Conservation (phyloP, 2,329 filamentous ascomycete species). For the Fusarium newnesense region DNA sequence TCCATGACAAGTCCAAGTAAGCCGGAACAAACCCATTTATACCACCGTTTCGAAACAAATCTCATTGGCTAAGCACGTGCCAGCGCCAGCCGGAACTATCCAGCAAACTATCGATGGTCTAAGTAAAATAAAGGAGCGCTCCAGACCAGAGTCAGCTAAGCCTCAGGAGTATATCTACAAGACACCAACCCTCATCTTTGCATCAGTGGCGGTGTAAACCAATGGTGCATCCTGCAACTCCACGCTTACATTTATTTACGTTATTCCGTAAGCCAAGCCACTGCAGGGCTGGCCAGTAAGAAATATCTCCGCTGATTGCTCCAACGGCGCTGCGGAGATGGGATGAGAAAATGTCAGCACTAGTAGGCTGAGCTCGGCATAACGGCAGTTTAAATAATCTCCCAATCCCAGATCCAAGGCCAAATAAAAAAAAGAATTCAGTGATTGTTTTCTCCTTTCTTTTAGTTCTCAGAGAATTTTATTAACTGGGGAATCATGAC, state of each 20-base stretch:
- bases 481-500: neutral
- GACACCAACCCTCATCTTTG: neutral
- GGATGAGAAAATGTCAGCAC: conserved; percentile 17
- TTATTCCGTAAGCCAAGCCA: conserved; percentile 6
- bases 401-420: neutral
- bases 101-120: neutral
- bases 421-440: neutral
- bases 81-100: neutral
- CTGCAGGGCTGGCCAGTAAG: neutral
- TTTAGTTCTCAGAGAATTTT: neutral
- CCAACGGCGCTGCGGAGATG: neutral
- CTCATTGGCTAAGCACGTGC: neutral
- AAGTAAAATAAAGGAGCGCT: conserved; percentile 4
- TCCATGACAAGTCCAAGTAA: neutral
- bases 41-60: neutral
- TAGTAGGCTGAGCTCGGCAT: conserved; percentile 24
- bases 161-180: neutral
- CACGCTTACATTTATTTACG: conserved; percentile 4
- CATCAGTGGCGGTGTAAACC: conserved; percentile 7
- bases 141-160: neutral
- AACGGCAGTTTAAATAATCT: conserved; percentile 14
- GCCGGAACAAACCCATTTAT: neutral
- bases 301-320: neutral
- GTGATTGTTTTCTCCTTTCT: neutral
- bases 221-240: neutral